Evolutionary conservation across 2,329 filamentous ascomycete species (phyloP).

Genomic region (Pseudogymnoascus pannorum): DNA sequence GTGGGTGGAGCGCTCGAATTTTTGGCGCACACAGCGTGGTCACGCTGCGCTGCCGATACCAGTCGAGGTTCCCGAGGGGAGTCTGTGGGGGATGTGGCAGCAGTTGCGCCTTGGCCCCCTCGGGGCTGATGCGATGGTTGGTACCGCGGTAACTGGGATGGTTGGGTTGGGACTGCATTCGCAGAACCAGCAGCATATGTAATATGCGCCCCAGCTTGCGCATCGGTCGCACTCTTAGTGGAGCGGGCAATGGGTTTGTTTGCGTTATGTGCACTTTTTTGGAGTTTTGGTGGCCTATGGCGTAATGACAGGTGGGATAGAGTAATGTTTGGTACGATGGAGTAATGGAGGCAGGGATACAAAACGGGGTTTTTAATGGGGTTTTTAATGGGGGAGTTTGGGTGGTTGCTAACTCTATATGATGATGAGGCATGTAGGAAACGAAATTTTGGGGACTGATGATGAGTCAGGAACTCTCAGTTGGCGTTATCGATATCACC

Average conservation of each 20-base stretch:
- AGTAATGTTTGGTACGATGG: background rate
- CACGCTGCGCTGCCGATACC: background rate
- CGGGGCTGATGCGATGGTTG: background rate
- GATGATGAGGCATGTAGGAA: background rate
- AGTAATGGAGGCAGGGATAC: background rate
- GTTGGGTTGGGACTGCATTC: background rate
- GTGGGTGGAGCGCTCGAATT: constrained; percentile 35
- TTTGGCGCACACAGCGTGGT: constrained; percentile 35
- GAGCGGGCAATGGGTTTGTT: background rate
- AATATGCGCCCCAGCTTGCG: background rate
- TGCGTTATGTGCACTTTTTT: background rate
- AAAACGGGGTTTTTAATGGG: background rate
- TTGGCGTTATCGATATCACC: background rate
- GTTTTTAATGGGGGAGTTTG: background rate
- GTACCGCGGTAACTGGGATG: background rate
- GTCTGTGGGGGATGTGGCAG: background rate
- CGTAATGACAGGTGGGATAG: background rate
- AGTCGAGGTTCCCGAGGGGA: background rate
- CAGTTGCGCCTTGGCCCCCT: background rate
- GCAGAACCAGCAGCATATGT: background rate
- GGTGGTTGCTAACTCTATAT: background rate
- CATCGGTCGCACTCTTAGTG: background rate
- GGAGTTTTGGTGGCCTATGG: background rate
- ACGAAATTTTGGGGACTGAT: background rate
- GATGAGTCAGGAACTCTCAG: background rate